These are phyloP conservation scores for Globisporangium alternatum DNA, from an alignment of 352 stramenopile genomes.

Conservation along the genomic window DNA sequence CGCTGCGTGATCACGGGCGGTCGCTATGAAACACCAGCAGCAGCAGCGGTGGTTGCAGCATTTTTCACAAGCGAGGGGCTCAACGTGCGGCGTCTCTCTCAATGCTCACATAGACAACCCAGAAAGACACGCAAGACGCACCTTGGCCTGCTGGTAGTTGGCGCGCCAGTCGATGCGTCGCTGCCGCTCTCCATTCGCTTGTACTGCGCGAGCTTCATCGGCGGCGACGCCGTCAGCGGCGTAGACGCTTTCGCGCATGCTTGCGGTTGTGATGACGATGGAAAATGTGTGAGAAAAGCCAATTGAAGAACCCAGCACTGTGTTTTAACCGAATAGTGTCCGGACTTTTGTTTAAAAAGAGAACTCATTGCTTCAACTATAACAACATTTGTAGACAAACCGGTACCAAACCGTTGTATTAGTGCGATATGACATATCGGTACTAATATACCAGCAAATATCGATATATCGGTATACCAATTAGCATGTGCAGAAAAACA, in stretches of 20 bases:
- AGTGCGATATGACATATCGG: too few species aligned
- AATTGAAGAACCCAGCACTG: too few species aligned
- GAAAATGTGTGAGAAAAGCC: too few species aligned
- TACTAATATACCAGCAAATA: too few species aligned
- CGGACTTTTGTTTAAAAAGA: too few species aligned
- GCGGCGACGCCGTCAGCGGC: neutral
- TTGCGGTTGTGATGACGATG: neutral
- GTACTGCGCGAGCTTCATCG: neutral
- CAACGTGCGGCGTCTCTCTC: neutral
- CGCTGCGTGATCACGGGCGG: neutral
- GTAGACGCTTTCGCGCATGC: neutral
- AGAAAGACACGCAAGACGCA: constrained; percentile 5
- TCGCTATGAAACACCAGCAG: neutral
- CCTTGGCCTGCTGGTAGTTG: constrained; percentile 47
- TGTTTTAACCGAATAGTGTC: too few species aligned
- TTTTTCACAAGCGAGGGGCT: neutral
- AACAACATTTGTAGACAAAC: too few species aligned
- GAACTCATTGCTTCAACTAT: too few species aligned
- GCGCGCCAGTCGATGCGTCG: constrained; percentile 27
- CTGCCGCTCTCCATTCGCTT: constrained; percentile 7
- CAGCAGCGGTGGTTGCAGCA: neutral
- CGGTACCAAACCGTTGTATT: too few species aligned
- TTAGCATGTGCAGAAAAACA: too few species aligned
- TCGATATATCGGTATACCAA: too few species aligned
- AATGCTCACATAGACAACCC: neutral